Percentiles rank a stretch among this genome's conserved stretches.
phyloP scores from a whole-genome alignment of 306 rosid genomes.

The Inga leiocalycina region DNA sequence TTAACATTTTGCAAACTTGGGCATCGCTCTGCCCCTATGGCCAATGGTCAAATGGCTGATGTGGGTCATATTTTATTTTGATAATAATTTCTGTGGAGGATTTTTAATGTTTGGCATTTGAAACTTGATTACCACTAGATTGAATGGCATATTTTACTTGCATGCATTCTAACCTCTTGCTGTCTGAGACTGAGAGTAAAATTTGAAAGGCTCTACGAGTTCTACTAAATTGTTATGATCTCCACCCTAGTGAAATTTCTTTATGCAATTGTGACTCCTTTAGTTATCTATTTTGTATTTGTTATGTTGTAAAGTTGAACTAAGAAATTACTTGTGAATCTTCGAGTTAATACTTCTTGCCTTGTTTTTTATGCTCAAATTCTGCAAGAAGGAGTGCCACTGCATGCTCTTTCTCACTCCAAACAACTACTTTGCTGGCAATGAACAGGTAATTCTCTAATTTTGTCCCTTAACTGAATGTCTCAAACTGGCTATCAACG shows the following conservation, averaged over 20 bases:
- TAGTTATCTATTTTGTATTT: neutral
- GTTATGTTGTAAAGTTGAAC: slow-evolving; percentile 8
- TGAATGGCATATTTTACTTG: slow-evolving; percentile 1
- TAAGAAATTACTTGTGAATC: neutral
- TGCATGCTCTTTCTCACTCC: slow-evolving; percentile 99
- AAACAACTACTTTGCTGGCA: slow-evolving; percentile 91
- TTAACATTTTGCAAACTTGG: neutral
- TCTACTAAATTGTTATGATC: neutral
- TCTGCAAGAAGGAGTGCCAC: slow-evolving; percentile 96
- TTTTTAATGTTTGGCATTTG: slow-evolving; percentile 6
- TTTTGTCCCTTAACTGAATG: neutral
- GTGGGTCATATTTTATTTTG: neutral
- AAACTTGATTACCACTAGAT: neutral
- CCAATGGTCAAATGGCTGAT: neutral
- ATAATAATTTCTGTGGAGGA: neutral
- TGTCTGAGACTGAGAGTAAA: neutral
- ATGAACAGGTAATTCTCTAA: slow-evolving; percentile 68
- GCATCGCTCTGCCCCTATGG: neutral
- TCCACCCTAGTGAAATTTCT: neutral
- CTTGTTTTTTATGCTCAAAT: neutral
- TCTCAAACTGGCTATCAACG: neutral
- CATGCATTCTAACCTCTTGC: neutral
- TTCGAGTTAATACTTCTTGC: neutral
- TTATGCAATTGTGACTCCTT: neutral
- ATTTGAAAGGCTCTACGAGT: neutral